Percentiles rank a stretch among this genome's conserved stretches.
phyloP scores from a whole-genome alignment of 75 land plant species.

The Pinus tabuliformis region DNA sequence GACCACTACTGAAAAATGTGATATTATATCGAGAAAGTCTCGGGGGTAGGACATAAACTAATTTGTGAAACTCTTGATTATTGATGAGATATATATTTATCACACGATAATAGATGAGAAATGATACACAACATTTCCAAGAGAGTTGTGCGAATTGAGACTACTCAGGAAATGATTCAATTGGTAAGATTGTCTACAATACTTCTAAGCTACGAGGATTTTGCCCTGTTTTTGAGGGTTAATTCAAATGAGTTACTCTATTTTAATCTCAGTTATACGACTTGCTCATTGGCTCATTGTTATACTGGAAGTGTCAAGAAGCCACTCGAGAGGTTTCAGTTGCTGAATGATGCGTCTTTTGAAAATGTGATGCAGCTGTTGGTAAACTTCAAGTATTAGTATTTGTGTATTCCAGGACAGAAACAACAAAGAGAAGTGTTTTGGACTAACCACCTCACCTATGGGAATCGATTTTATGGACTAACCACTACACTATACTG shows the following conservation, averaged over 20 bases:
- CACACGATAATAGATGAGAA: conserved; percentile 94
- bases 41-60: conserved; percentile 93
- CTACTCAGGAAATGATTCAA: conserved; percentile 76
- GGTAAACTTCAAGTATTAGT: conserved; percentile 92
- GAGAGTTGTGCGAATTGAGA: conserved; percentile 85
- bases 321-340: conserved; percentile 82
- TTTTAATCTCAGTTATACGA: conserved; percentile 92
- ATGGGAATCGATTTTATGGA: too few species aligned
- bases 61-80: conserved; percentile 83
- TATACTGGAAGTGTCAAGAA: conserved; percentile 89
- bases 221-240: conserved; percentile 78
- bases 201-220: conserved; percentile 90
- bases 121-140: conserved; percentile 93
- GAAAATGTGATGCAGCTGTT: conserved; percentile 82
- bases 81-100: conserved; percentile 96
- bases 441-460: too few species aligned
- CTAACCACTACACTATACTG: too few species aligned
- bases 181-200: conserved; percentile 91
- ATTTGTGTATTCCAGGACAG: conserved; percentile 95
- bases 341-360: conserved; percentile 97
- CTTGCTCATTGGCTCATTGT: conserved; percentile 87
- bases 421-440: conserved; percentile 93
- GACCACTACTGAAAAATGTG: conserved; percentile 99
- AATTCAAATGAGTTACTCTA: conserved; percentile 68
- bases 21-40: conserved; percentile 91